Base-by-base conservation (phyloP, 306 rosid species). In the Arachis stenosperma region DNA sequence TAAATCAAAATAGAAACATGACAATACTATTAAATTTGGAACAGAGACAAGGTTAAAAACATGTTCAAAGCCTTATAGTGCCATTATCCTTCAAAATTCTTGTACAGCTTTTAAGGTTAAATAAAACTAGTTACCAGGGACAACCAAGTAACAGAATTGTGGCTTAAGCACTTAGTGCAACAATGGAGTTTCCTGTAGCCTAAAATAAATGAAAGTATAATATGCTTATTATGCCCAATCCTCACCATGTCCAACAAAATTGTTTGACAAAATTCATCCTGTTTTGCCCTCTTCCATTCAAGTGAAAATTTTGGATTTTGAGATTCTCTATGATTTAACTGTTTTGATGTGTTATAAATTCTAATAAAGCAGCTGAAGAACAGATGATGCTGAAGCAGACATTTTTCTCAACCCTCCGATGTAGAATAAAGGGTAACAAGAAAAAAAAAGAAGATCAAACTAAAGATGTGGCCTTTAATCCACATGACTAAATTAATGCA, bases 1-100 rank as follows among this genome's bases (percentile, higher is more conserved):
- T 67, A 78, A 42, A 68, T 12, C 9, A 29, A 22, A 70, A 74
- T 58, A 67, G 58, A 67, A 44, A 70, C 37, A 33, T 69, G 27
- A 56, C 30, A 55, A 70, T 4, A 10, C 11, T 13, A 22, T 42
- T 64, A 39, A 47, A 48, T n/a, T 14, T 54, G 55, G 5, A 63
- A 14, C 55, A 27, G 52, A 46, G 30, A 65, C 65, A 7, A 46
- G 2, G 46, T 54, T 54, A 8, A 58, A 8, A 76, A 17, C 12
- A 76, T 61, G 56, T 40, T 60, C 37, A 44, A 48, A 48, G 54
- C 56, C 17, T 27, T 42, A 33, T 30, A 40, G 52, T 37, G 58
- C 47, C 36, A 10, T 67, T 48, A 37, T 11, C 37, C 69, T 50
- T 60, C 43, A 76, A 65, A 48, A n/a, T 52, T 52, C 22, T 51